Conservation (phyloP, 768 basidiomycete genomes). For the Mycena epipterygia region DNA sequence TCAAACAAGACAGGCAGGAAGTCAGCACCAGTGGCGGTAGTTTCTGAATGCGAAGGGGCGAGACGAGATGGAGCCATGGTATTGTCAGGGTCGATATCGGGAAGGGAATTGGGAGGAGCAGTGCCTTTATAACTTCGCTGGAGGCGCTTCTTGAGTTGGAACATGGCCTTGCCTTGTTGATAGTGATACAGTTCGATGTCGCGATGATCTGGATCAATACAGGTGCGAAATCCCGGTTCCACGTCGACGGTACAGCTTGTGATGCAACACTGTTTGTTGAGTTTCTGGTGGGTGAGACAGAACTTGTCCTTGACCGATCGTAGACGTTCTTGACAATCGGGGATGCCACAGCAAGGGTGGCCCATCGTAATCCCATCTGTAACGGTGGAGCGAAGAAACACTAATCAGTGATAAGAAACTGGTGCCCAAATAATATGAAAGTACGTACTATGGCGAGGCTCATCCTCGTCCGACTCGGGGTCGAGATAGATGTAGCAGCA, state of each 20-base stretch:
- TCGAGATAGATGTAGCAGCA: constrained; percentile 39
- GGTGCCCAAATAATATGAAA: neutral
- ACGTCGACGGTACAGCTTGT: neutral
- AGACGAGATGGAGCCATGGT: neutral
- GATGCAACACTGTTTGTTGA: constrained; percentile 4
- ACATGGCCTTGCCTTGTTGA: constrained; percentile 24
- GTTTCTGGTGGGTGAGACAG: neutral
- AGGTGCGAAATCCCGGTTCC: constrained; percentile 9
- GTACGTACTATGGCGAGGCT: constrained; percentile 22
- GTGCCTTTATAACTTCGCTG: constrained; percentile 22
- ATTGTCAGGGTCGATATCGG: neutral
- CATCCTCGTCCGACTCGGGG: constrained; percentile 21
- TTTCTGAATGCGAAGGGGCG: neutral
- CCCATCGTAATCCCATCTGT: constrained; percentile 17
- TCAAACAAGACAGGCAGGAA: neutral
- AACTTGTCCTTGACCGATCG: neutral
- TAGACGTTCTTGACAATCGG: constrained; percentile 8
- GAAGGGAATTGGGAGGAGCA: constrained; percentile 8
- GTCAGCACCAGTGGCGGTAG: neutral
- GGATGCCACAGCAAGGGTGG: neutral
- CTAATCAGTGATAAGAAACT: neutral
- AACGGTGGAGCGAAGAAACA: constrained; percentile 1
- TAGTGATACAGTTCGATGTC: constrained; percentile 16
- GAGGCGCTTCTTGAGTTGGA: constrained; percentile 31
- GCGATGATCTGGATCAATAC: constrained; percentile 21